Base-by-base conservation (phyloP, 495 filamentous ascomycete species). In the Trichoderma gamsii region DNA sequence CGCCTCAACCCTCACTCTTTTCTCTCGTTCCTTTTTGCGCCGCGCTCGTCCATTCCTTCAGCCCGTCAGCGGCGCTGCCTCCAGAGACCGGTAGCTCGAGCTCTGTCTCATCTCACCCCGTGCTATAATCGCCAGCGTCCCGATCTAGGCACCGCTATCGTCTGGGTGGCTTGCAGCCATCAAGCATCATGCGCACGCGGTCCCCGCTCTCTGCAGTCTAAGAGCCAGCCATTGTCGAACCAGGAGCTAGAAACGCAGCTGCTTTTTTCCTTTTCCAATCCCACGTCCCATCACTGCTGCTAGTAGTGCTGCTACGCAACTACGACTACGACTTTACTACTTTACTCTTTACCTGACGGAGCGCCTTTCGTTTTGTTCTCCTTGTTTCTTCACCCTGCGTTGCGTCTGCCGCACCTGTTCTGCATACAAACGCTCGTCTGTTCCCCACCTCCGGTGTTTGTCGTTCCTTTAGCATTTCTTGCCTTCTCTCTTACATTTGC, bases 1-100 rank as follows among this genome's bases (percentile, higher is more conserved):
- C 25, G 23, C 41, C 44, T 59, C 46, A 29, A 29, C 29, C 29
- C 11, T 25, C 56, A 18, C 25, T 13, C 23, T 25, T 38, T 52
- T 69, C 51, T 27, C 38, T 65, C 43, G 35, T 16, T 38, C 16
- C 43, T 44, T 72, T 63, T 35, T 25, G 3, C 56, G 56, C 56
- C 56, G n/a, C 56, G 56, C 56, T 61, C 56, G 56, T 32, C 56
- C 56, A 61, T 3, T 61, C 25, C 56, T 61, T 61, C 29, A 27
- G 56, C 56, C 56, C 56, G 56, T 32, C 13, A 61, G 56, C 56
- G 56, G 56, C 56, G 56, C 29, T 61, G 56, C 56, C 13, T 61
- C 56, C 25, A 18, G 16, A 21, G 25, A 32, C n/a, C 56, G 11
- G 56, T 32, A 49, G 44, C n/a, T 32, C 56, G 16, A 29, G 56